phyloP scores from a whole-genome alignment of 2,329 filamentous ascomycete species.

The Paraconiothyrium brasiliense region DNA sequence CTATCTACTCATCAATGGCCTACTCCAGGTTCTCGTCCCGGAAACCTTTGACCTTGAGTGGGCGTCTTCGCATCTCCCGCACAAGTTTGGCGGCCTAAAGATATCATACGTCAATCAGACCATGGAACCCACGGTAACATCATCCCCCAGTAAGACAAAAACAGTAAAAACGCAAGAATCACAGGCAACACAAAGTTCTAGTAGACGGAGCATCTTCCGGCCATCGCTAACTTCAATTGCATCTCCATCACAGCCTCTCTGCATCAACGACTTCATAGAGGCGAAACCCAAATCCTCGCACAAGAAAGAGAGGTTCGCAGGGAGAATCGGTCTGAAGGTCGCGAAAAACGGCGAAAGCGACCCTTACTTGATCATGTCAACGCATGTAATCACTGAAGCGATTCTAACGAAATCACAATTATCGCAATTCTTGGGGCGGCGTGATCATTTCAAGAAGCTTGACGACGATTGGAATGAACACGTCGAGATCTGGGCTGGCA shows the following conservation, averaged over 20 bases:
- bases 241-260: slow-evolving; percentile 13
- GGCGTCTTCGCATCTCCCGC: slow-evolving; percentile 30
- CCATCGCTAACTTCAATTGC: background rate
- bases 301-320: slow-evolving; percentile 26
- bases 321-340: slow-evolving; percentile 28
- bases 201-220: background rate
- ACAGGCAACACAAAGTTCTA: background rate
- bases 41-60: slow-evolving; percentile 25
- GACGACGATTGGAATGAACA: slow-evolving; percentile 30
- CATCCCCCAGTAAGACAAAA: background rate
- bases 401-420: slow-evolving; percentile 8
- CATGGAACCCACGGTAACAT: slow-evolving; percentile 23
- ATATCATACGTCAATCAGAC: slow-evolving; percentile 29
- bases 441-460: background rate
- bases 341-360: slow-evolving; percentile 13
- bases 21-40: slow-evolving; percentile 27
- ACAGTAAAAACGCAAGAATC: background rate
- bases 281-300: slow-evolving; percentile 14
- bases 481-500: slow-evolving; percentile 30
- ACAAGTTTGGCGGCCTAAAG: slow-evolving; percentile 29
- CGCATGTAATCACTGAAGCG: slow-evolving; percentile 34
- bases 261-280: slow-evolving; percentile 33
- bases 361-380: slow-evolving; percentile 30
- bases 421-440: too few relatives aligned
- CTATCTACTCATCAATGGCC: slow-evolving; percentile 27